Conservation (phyloP, 495 filamentous ascomycete genomes). For the Hyphodiscus hymeniophilus region DNA sequence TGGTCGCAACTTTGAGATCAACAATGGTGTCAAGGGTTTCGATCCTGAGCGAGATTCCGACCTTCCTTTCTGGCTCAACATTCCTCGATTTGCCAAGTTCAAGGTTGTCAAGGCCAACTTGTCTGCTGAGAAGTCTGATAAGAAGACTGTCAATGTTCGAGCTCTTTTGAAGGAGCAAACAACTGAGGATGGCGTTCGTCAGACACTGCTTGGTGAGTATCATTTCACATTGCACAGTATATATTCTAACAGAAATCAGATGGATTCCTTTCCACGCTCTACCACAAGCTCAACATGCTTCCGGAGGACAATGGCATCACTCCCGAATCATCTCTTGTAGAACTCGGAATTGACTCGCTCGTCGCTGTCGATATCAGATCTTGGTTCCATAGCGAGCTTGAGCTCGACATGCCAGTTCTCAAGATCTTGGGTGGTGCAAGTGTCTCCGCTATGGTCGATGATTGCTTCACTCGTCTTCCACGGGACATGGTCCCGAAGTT, state of each 20-base stretch:
- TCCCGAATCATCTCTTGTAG: constrained; percentile 27
- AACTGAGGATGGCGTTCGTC: constrained; percentile 3
- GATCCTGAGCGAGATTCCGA: background rate
- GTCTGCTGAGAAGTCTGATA: constrained; percentile 6
- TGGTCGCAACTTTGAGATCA: constrained; percentile 8
- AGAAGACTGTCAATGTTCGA: constrained; percentile 21
- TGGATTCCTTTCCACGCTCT: background rate
- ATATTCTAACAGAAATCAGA: background rate
- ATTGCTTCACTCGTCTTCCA: too few relatives aligned
- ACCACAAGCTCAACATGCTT: background rate
- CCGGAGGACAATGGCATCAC: constrained; percentile 29
- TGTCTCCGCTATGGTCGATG: background rate
- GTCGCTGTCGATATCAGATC: constrained; percentile 30
- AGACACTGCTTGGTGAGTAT: constrained; percentile 3
- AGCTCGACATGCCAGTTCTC: constrained; percentile 35
- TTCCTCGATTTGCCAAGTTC: constrained; percentile 1
- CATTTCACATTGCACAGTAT: background rate
- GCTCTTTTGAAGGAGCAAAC: constrained; percentile 6
- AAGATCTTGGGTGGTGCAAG: constrained; percentile 36
- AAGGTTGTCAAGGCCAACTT: constrained; percentile 12
- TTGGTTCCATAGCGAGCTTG: constrained; percentile 33
- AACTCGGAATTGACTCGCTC: constrained; percentile 32
- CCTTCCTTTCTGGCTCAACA: background rate
- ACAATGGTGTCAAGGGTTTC: constrained; percentile 18
- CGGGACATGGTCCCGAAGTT: too few relatives aligned